Base-by-base conservation (phyloP, 2,329 filamentous ascomycete genomes). In the Fonsecaea pedrosoi region DNA sequence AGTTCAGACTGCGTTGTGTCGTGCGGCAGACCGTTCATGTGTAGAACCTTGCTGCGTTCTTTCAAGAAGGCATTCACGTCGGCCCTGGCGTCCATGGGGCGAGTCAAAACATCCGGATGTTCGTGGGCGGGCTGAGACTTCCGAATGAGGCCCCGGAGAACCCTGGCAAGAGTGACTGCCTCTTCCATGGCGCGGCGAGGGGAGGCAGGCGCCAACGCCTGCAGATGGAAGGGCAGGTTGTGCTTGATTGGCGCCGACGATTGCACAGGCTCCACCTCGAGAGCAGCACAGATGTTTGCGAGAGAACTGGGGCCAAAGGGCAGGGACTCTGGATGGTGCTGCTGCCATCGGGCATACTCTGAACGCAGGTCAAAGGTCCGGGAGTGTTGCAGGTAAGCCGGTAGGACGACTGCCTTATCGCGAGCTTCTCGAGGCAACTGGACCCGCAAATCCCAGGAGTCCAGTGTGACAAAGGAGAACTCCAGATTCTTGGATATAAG, bases 1-100 rank as follows among this genome's bases (percentile, higher is more conserved):
- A 99, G 86, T 82, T 99, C 95, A 3, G 94, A 98, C 82, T 99
- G 95, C 1, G 95, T 99, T 40, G 95, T 99, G 75, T 99, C 95
- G 78, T 99, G 95, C 54, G 95, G 95, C 60, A 99, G 86, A 57
- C 95, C 95, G 75, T 94, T 97, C 89, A 99, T 94, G 80, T 99
- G 95, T 64, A 99, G 87, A 45, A 99, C 94, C 82, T 99, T 99
- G 84, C 94, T 97, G 68, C 95, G 89, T 82, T 99, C 95, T 1
- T 92, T 92, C 65, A 99, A 83, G 82, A 99, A 99, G 61, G 95
- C 95, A 73, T 95, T 89, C 54, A 99, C 95, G 80, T 99, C 95
- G 69, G 95, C 95, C 74, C 94, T 88, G 66, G 95, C 95, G 82
- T 99, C 95, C 90, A 98, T 96, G 54, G 95, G 95, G 67, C 94